Evolutionary conservation across 192 early-diverging fungal genomes (phyloP), one percentile per base, ranked within the genome.

Genomic region (Allomyces macrogynus): DNA sequence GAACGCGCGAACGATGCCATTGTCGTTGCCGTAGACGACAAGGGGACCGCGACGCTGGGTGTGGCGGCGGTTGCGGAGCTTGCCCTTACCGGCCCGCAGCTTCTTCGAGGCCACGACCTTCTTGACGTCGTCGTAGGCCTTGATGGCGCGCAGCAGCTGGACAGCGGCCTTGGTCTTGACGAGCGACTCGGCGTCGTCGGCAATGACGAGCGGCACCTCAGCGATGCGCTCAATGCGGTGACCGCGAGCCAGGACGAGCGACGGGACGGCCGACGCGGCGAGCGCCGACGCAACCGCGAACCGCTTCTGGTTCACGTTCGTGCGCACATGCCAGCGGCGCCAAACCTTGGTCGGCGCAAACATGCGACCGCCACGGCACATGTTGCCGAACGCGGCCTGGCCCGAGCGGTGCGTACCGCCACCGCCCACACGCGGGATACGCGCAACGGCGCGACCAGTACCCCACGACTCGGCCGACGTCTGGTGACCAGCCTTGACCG

Each of bases 291-390:
- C 93, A 66, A 88, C 89, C 40, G 92, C 95, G 80, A 87, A 98
- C 71, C 93, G 88, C 84, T 91, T 90, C 85, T 96, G 91, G 89
- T 94, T 95, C 75, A 86, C 70, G 91, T 94, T 94, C 78, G 89
- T 92, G 85, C 94, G 94, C 70, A 96, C 81, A 85, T 96, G 93
- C 93, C 95, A 98, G 85, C 94, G 95, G 81, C 93, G 84, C 91
- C 91, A 97, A 78, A 87, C 86, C 87, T 99, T 99, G 84, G 90
- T 99, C 63, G 95, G 95, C 67, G 95, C 92, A 74, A 95, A 98
- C 95, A 98, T 98, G 68, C 92, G 88, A 78, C 95, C 93, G 71
- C 91, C 91, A 78, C 93, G 90, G 78, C 90, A 94, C 95, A 95
- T 96, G 87, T 98, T 98, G 74, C 95, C 93, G 82, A 96, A 98